Evolutionary conservation across 2,329 filamentous ascomycete genomes (phyloP), one percentile per base, ranked within the genome.

Genomic region (Corinectria fuckeliana): DNA sequence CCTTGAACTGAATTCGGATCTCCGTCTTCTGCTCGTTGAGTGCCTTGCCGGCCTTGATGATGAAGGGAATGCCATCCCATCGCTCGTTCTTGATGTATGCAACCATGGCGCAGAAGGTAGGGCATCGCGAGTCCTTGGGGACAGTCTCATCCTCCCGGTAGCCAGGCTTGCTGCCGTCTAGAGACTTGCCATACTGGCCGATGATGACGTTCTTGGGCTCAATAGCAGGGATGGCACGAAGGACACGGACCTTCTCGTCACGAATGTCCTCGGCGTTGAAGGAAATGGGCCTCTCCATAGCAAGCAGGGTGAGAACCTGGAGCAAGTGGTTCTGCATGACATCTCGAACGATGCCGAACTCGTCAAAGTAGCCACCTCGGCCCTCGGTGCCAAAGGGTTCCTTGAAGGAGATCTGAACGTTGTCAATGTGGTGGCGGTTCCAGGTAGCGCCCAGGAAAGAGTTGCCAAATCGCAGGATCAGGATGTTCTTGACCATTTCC

Each of bases 121-220:
- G 94, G 85, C 95, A 99, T 71, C 96, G 89, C 30, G 94, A 97
- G 69, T 97, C 93, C 81, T 96, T 95, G 60, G 95, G 95, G 26
- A 99, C 95, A 18, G 95, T 98, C 75, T 98, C 93, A 71, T 99
- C 95, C 80, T 99, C 95, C 82, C 97, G 96, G 85, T 99, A 99
- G 39, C 92, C 89, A 45, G 95, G 95, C 85, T 98, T 99, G 80
- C 86, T 93, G 71, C 94, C 94, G 74, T 99, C 95, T 53, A 98
- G 85, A 28, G 94, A 98, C 80, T 91, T 95, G 72, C 93, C 94
- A 76, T 99, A 99, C 80, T 99, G 95, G 63, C 95, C 95, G 72
- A 99, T 99, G 75, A 99, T 99, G 77, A 99, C 95, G 76, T 99
- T 97, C 89, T 98, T 98, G 70, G 95, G 94, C 82, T 98, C 93